Evolutionary conservation across 1,284 basidiomycete species (phyloP).

Genomic region (Rhodotorula sp.): DNA sequence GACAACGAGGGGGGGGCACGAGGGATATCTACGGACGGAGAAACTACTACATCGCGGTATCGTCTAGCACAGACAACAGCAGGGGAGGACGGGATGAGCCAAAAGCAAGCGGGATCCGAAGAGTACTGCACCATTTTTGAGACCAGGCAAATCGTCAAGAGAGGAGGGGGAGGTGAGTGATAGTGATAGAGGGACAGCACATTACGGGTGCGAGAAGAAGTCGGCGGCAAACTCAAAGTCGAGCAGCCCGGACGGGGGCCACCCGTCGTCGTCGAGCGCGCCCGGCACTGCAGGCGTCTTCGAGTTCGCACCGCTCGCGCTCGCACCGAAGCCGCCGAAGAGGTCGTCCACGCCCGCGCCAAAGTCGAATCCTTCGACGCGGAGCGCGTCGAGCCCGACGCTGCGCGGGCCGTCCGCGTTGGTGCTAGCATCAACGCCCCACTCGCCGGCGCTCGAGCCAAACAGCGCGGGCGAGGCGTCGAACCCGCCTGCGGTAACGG

Average conservation of each 20-base stretch:
- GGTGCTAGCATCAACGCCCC: neutral
- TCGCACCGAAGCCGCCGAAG: conserved; percentile 57
- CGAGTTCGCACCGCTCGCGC: neutral
- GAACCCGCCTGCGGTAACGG: neutral
- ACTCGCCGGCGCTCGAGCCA: neutral
- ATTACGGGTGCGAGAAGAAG: neutral
- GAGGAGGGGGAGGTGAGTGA: neutral
- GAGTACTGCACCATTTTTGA: no score
- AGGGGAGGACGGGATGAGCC: neutral
- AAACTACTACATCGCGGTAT: no score
- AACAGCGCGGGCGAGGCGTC: neutral
- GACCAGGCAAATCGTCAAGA: neutral
- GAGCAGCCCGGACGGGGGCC: neutral
- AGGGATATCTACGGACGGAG: no score
- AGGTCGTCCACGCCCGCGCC: conserved; percentile 59
- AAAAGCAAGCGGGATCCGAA: neutral
- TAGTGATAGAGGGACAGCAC: no score
- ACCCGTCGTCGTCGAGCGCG: neutral
- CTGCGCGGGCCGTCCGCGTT: neutral
- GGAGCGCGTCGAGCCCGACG: neutral
- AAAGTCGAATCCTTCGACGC: neutral
- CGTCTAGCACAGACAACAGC: neutral
- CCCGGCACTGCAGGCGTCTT: conserved; percentile 23
- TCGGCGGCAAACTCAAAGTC: conserved; percentile 13
- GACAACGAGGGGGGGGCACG: no score